Evolutionary conservation across 2,329 filamentous ascomycete species (phyloP), one percentile per base, ranked within the genome.

Genomic region (Fusarium armeniacum): DNA sequence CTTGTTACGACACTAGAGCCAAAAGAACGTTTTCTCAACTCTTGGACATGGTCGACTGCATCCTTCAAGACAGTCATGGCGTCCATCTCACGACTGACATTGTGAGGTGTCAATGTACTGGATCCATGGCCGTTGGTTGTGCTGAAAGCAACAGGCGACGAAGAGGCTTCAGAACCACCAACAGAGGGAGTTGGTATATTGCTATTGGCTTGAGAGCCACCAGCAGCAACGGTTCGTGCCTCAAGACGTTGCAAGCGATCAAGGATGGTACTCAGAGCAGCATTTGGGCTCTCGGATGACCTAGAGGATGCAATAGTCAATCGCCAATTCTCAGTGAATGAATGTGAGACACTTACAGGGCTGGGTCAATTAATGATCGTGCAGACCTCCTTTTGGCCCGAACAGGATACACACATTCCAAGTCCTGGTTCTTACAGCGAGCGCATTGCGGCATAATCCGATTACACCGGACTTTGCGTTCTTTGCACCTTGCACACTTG

Each of bases 221-320:
- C 8, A 24, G 51, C 9, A 24, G 51, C 28, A 33, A 43, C 35
- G 32, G 60, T 65, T 30, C 69, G 74, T 22, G 73, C 61, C 56
- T 78, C 76, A 16, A 78, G 74, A 5, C 75, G 76, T 16, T 77
- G 72, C 0, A 78, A 38, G 5, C 76, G 70, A 52, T 78, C 71
- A 10, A 78, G 74, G 24, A 78, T 78, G 20, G 72, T 72, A 6
- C 67, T 55, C 2, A 78, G 61, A 15, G 76, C 70, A 53, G 56
- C 55, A 38, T 67, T 64, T 16, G 59, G 52, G 8, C 33, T 35
- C 11, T 46, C 44, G 5, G 33, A 40, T 15, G 68, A 61, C 16
- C 68, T 75, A 49, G 41, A 33, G 46, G 26, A 52, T 28, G 22
- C 15, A 47, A 41, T 38, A 35, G 55, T 67, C 24, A 73, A 59